Conservation (phyloP, 2,329 filamentous ascomycete species). For the Cladosporium halotolerans region DNA sequence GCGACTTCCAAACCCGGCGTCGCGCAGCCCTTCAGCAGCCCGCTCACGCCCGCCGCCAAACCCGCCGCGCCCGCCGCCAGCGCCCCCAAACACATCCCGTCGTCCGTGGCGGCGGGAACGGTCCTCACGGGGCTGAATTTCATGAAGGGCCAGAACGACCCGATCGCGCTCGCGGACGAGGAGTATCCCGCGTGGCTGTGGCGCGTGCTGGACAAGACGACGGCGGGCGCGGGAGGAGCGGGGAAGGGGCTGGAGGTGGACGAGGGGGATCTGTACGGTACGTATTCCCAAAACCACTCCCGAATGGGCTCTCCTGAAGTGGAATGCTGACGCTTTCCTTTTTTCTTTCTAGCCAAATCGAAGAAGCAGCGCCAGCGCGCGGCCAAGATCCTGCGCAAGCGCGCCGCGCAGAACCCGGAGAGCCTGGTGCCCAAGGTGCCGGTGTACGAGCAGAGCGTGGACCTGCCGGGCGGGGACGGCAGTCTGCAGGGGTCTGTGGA, state of each 20-base stretch:
- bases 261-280: constrained; percentile 74
- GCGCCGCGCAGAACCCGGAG: constrained; percentile 59
- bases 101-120: constrained; percentile 60
- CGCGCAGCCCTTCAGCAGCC: constrained; percentile 39
- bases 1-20: constrained; percentile 39
- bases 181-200: constrained; percentile 80
- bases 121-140: constrained; percentile 70
- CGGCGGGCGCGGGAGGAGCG: constrained; percentile 44
- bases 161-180: constrained; percentile 64
- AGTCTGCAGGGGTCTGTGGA: constrained; percentile 40
- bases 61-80: constrained; percentile 30
- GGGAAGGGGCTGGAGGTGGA: constrained; percentile 52
- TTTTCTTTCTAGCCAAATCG: constrained; percentile 59
- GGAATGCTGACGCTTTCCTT: not conserved
- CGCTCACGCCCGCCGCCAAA: not conserved
- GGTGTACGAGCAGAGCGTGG: constrained; percentile 69
- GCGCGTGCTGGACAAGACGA: constrained; percentile 57
- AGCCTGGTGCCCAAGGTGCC: constrained; percentile 60
- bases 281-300: constrained; percentile 35
- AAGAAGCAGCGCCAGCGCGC: constrained; percentile 72
- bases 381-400: constrained; percentile 58
- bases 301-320: not conserved
- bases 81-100: constrained; percentile 23
- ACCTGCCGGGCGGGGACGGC: constrained; percentile 55
- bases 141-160: constrained; percentile 65